Base-by-base conservation (phyloP, 306 rosid genomes). In the Cucumis hystrix region DNA sequence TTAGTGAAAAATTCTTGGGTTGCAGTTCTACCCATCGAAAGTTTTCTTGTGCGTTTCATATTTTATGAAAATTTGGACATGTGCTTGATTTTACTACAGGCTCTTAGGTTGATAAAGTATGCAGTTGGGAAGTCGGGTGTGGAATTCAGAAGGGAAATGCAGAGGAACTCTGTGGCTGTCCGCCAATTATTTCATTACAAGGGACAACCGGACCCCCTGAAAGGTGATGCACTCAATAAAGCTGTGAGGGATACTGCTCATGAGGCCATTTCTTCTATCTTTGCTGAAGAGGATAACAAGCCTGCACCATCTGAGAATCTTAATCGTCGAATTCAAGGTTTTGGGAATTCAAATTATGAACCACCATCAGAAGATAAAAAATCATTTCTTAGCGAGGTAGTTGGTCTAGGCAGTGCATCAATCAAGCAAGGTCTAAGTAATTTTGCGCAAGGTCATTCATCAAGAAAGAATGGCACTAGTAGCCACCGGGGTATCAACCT, bases 81-180 rank as follows among this genome's bases (percentile, higher is more conserved):
- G 20, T 81, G 49, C 52, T 82, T 40, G 51, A 70, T 67, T 70
- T 61, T 78, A 76, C 17, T 74, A 77, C 91, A 96, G 98, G 93
- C 97, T 78, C 83, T 96, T 47, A 89, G 99, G 79, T 89, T 96
- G 93, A 96, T 92, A 59, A 96, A 92, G 81, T 96, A 96, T 76
- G 76, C 83, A 1, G 92, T 96, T 84, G 98, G 88, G 39, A 96
- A 96, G 84, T 92, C 99, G 67, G 99, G 99, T 80, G 92, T 84
- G 56, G 99, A 96, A 86, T 96, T 96, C 83, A 86, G 96, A 87
- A 96, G 97, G 84, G 99, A 96, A 87, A 91, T 96, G 96, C 99
- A 96, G 85, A 92, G 98, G 86, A 91, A 91, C 82, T 92, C 98
- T 41, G 98, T 85, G 57, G 93, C 93, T 2, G 86, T 92, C 84